Evolutionary conservation across 768 basidiomycete genomes (phyloP).

Genomic region (Kwoniella pini): DNA sequence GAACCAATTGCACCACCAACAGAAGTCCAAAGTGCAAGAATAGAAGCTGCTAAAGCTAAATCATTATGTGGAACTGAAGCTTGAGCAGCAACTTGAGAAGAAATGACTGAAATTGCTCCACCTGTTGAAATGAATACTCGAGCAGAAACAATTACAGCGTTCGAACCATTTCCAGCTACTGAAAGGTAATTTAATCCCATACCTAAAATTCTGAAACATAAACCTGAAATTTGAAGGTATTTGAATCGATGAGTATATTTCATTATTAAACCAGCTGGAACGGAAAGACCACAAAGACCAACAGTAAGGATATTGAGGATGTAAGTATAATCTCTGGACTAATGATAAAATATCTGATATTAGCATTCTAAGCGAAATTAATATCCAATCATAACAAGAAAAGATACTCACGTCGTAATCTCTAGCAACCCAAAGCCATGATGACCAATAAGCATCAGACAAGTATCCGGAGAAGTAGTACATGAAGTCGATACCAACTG

Average conservation of each 20-base stretch:
- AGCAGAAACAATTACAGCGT: slow-evolving; percentile 48
- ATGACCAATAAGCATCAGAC: slow-evolving; percentile 32
- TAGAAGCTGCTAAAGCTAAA: slow-evolving; percentile 54
- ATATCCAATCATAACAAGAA: neutral
- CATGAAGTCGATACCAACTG: slow-evolving; percentile 27
- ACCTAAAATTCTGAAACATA: slow-evolving; percentile 45
- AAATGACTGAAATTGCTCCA: slow-evolving; percentile 49
- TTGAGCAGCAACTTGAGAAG: slow-evolving; percentile 53
- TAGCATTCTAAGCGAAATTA: neutral
- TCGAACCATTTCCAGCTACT: slow-evolving; percentile 27
- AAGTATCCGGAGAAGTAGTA: slow-evolving; percentile 40
- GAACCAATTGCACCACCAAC: slow-evolving; percentile 54
- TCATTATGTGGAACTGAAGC: slow-evolving; percentile 55
- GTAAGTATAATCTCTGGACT: slow-evolving; percentile 30
- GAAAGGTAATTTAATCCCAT: slow-evolving; percentile 34
- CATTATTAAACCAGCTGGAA: slow-evolving; percentile 45
- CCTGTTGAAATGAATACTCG: slow-evolving; percentile 47
- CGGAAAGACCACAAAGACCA: slow-evolving; percentile 41
- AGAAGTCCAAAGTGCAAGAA: slow-evolving; percentile 55
- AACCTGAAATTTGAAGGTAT: slow-evolving; percentile 44
- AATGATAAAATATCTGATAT: too few relatives aligned
- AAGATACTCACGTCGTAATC: slow-evolving; percentile 31
- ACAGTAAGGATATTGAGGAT: slow-evolving; percentile 27
- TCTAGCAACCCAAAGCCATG: slow-evolving; percentile 50
- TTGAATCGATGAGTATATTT: slow-evolving; percentile 52